These are phyloP conservation scores for Rubroboletus pulcherrimus DNA, from an alignment of 768 basidiomycete species.

Conservation along the genomic window DNA sequence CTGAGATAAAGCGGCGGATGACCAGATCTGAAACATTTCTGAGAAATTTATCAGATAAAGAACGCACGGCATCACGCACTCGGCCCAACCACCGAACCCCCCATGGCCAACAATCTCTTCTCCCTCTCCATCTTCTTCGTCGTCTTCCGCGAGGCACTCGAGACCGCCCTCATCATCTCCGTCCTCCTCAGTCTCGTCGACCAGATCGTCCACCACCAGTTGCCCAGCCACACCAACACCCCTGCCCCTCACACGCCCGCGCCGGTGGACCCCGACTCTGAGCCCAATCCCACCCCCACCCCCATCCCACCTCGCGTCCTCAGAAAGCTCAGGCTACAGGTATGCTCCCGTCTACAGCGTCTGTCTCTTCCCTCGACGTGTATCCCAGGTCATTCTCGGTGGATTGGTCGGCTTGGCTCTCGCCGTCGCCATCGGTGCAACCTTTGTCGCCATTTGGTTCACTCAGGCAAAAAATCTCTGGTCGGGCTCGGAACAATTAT, in stretches of 20 bases:
- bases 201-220: slow-evolving; percentile 53
- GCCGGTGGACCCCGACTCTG: slow-evolving; percentile 9
- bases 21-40: not conserved
- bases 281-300: slow-evolving; percentile 23
- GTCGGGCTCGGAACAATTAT: slow-evolving; percentile 78
- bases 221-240: not conserved
- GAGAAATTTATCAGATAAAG: slow-evolving; percentile 5
- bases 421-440: slow-evolving; percentile 80
- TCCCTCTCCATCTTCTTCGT: slow-evolving; percentile 95
- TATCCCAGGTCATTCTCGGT: slow-evolving; percentile 67
- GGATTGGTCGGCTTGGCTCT: slow-evolving; percentile 70
- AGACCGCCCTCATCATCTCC: slow-evolving; percentile 88
- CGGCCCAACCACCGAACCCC: not conserved
- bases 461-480: slow-evolving; percentile 85
- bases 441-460: slow-evolving; percentile 95
- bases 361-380: not conserved
- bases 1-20: too few species aligned
- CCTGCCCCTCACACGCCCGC: not conserved
- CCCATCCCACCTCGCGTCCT: slow-evolving; percentile 44
- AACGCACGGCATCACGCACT: not conserved
- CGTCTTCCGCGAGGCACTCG: slow-evolving; percentile 91
- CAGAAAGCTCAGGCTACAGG: slow-evolving; percentile 69
- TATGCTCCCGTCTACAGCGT: slow-evolving; percentile 9
- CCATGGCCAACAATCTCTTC: slow-evolving; percentile 54
- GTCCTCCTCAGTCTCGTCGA: slow-evolving; percentile 91